phyloP scores from a whole-genome alignment of 208 protist species.

The Trypanosoma avium region DNA sequence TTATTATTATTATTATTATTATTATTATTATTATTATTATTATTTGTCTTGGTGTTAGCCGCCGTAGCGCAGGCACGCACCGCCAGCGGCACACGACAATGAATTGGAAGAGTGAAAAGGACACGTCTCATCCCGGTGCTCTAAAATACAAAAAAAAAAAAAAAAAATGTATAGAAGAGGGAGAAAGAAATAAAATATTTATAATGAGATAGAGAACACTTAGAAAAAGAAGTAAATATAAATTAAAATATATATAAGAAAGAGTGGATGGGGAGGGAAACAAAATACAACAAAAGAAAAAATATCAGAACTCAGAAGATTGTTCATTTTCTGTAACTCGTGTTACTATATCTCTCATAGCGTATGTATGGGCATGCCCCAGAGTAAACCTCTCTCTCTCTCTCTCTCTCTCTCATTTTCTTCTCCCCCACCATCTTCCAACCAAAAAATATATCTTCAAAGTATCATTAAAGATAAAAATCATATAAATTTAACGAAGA shows the following conservation, averaged over 20 bases:
- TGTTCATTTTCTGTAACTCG: no score
- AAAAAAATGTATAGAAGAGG: neutral
- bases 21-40: no score
- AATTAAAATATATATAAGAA: neutral
- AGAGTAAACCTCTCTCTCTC: no score
- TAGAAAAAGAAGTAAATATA: neutral
- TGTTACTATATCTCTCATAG: no score
- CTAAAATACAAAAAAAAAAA: neutral
- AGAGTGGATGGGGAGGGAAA: neutral
- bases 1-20: no score
- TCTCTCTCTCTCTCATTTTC: neutral
- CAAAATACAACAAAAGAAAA: no score
- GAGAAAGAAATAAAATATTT: neutral
- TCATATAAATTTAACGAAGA: neutral
- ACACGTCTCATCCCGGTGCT: conserved; percentile 40
- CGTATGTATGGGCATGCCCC: no score
- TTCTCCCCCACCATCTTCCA: no score
- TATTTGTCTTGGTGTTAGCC: conserved; percentile 1
- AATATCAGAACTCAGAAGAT: no score
- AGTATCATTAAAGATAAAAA: neutral
- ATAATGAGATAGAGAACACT: neutral
- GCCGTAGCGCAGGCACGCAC: conserved; percentile 18
- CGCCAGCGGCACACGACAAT: conserved; percentile 18
- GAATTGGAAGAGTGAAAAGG: conserved; percentile 16
- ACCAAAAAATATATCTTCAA: neutral